phyloP scores from a whole-genome alignment of 2,329 filamentous ascomycete genomes.

The Graphiopsis chlorocephala region DNA sequence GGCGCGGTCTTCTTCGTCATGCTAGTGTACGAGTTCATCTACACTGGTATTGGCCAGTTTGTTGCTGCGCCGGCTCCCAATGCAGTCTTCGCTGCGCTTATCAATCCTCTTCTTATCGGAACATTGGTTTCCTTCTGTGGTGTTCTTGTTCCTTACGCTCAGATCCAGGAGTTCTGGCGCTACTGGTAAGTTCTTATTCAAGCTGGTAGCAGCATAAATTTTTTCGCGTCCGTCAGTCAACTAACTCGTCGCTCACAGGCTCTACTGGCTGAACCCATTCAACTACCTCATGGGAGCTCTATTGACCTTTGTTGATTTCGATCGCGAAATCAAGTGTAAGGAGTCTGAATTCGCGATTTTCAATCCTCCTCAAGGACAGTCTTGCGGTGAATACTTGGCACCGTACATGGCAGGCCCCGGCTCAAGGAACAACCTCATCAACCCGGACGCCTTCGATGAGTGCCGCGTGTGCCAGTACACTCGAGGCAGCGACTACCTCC shows the following conservation, averaged over 20 bases:
- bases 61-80: slow-evolving; percentile 46
- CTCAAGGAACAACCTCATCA: slow-evolving; percentile 50
- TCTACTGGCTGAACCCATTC: slow-evolving; percentile 40
- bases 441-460: slow-evolving; percentile 54
- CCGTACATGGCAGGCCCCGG: slow-evolving; percentile 49
- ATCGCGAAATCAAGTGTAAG: slow-evolving; percentile 40
- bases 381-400: slow-evolving; percentile 58
- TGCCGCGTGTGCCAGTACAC: slow-evolving; percentile 63
- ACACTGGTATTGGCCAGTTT: slow-evolving; percentile 54
- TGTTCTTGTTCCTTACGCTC: slow-evolving; percentile 35
- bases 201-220: background rate
- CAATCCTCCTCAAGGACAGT: slow-evolving; percentile 50
- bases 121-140: slow-evolving; percentile 35
- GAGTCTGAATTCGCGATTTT: slow-evolving; percentile 41
- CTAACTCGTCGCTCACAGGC: background rate
- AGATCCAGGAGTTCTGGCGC: slow-evolving; percentile 36
- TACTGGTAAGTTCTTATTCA: slow-evolving; percentile 40
- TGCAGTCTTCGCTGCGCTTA: slow-evolving; percentile 46
- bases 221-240: background rate
- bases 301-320: slow-evolving; percentile 41
- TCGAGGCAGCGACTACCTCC: slow-evolving; percentile 58
- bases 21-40: slow-evolving; percentile 60
- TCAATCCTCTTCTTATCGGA: slow-evolving; percentile 39
- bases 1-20: slow-evolving; percentile 46
- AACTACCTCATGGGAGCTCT: slow-evolving; percentile 43